A percentile compares a stretch with the other conserved stretches of the same genome.
These are phyloP conservation scores for Fusarium falciforme DNA, from an alignment of 2,329 filamentous ascomycete species.

Conservation along the genomic window DNA sequence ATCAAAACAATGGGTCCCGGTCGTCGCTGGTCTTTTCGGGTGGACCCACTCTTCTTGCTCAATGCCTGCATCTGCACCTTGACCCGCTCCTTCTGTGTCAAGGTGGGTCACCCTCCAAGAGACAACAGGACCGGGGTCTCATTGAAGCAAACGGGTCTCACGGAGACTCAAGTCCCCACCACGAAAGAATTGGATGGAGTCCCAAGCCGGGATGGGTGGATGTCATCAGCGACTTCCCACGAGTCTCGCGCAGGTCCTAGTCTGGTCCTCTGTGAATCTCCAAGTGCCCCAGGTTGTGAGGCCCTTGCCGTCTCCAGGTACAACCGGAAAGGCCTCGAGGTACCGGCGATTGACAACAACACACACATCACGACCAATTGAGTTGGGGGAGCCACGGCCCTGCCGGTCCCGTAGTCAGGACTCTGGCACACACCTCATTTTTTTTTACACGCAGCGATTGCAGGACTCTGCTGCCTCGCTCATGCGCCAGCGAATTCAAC, in stretches of 20 bases:
- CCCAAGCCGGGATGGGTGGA: slow-evolving; percentile 37
- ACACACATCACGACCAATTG: slow-evolving; percentile 43
- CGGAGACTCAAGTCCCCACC: slow-evolving; percentile 33
- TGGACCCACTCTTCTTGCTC: slow-evolving; percentile 18
- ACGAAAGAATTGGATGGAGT: slow-evolving; percentile 29
- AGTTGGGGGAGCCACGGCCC: slow-evolving; percentile 35
- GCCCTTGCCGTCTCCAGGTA: slow-evolving; percentile 38
- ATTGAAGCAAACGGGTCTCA: slow-evolving; percentile 34
- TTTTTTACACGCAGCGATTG: slow-evolving; percentile 21
- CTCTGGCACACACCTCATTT: slow-evolving; percentile 20
- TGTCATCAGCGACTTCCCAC: slow-evolving; percentile 33
- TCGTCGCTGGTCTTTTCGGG: slow-evolving; percentile 25
- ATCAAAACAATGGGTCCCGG: slow-evolving; percentile 37
- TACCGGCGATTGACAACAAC: slow-evolving; percentile 39
- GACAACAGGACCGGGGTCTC: slow-evolving; percentile 34
- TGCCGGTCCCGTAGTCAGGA: slow-evolving; percentile 33
- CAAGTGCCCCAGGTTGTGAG: slow-evolving; percentile 39
- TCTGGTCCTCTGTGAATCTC: slow-evolving; percentile 37
- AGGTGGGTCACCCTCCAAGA: slow-evolving; percentile 12
- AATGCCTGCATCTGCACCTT: slow-evolving; percentile 35
- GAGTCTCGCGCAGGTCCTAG: slow-evolving; percentile 36
- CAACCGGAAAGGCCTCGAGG: slow-evolving; percentile 38
- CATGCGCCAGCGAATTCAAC: slow-evolving; percentile 16
- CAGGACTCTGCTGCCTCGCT: slow-evolving; percentile 14
- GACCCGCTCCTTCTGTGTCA: neutral